These are phyloP conservation scores for Pyrenochaeta sp. DNA, from an alignment of 2,329 filamentous ascomycete species.

Conservation along the genomic window DNA sequence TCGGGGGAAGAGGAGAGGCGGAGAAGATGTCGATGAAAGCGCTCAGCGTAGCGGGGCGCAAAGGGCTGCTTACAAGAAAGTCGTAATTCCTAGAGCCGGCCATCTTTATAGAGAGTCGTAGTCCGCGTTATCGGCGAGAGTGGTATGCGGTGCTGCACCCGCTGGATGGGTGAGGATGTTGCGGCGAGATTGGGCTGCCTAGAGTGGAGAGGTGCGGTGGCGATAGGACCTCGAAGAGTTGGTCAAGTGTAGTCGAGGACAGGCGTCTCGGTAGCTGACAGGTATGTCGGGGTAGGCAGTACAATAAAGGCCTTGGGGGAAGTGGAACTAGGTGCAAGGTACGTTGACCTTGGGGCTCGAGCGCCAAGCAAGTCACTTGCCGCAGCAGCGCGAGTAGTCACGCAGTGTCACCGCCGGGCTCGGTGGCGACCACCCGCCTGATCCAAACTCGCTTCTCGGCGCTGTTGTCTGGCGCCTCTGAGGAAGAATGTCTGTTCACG, in stretches of 20 bases:
- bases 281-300: constrained; percentile 12
- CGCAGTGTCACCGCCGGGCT: neutral
- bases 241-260: neutral
- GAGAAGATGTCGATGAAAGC: constrained; percentile 7
- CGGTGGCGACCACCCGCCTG: constrained; percentile 5
- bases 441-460: neutral
- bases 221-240: neutral
- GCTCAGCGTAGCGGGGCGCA: constrained; percentile 5
- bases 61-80: constrained; percentile 78
- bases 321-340: constrained; percentile 9
- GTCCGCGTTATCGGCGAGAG: constrained; percentile 23
- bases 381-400: neutral
- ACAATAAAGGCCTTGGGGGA: constrained; percentile 9
- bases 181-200: constrained; percentile 13
- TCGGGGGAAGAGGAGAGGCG: neutral
- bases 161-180: constrained; percentile 8
- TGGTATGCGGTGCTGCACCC: constrained; percentile 36
- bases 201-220: neutral
- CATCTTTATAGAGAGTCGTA: constrained; percentile 64
- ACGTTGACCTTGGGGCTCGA: constrained; percentile 24
- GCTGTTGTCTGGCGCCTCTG: neutral
- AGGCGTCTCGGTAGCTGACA: constrained; percentile 3
- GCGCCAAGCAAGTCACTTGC: constrained; percentile 18
- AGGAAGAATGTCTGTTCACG: neutral
- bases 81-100: constrained; percentile 99